Evolutionary conservation across 148 eudicot genomes (phyloP).

Genomic region (Rhododendron griersonianum): DNA sequence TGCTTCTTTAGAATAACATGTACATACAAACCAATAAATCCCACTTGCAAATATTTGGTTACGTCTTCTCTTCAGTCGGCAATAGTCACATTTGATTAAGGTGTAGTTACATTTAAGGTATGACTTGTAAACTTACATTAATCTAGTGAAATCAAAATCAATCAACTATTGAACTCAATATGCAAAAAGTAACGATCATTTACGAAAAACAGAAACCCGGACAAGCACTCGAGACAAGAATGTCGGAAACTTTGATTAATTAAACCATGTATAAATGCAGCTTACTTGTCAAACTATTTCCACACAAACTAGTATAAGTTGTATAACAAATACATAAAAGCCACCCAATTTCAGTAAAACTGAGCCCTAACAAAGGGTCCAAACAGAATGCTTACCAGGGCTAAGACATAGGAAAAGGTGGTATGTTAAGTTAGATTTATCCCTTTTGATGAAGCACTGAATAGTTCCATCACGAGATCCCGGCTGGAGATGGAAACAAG

Average conservation of each 20-base stretch:
- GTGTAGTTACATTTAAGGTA: not conserved
- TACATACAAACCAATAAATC: not conserved
- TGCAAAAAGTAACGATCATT: not conserved
- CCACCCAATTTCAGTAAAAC: not conserved
- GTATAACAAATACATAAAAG: not conserved
- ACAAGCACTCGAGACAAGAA: not conserved
- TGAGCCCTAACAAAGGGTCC: not conserved
- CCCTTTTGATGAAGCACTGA: slow-evolving; percentile 59
- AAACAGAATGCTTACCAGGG: slow-evolving; percentile 34
- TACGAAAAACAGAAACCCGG: not conserved
- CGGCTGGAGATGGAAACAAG: slow-evolving; percentile 32
- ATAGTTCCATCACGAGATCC: slow-evolving; percentile 55
- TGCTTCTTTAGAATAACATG: not conserved
- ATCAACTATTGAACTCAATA: not conserved
- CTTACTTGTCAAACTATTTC: not conserved
- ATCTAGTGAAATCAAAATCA: not conserved
- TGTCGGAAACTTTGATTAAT: not conserved
- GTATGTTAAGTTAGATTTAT: slow-evolving; percentile 52
- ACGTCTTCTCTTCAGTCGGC: not conserved
- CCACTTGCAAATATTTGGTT: not conserved
- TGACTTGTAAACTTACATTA: not conserved
- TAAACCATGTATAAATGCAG: not conserved
- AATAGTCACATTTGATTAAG: not conserved
- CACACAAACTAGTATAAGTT: too few species aligned
- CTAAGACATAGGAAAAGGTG: slow-evolving; percentile 56